Percentiles rank a stretch among this genome's conserved stretches.
Evolutionary conservation across 2,329 filamentous ascomycete genomes (phyloP).

Genomic region (Pyrenophora tritici-repentis): DNA sequence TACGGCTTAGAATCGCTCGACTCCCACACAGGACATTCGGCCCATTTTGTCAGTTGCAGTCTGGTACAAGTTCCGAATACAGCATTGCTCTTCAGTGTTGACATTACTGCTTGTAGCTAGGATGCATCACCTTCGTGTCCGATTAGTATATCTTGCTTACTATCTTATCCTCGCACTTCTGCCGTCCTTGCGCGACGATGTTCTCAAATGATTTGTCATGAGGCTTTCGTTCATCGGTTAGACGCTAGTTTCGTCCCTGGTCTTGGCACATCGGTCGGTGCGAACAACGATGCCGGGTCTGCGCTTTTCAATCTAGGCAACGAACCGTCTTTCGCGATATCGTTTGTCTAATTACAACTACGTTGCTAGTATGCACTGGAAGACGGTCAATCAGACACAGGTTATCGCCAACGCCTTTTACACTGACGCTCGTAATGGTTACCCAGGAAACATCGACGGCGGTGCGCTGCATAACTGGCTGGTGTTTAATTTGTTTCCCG

Average conservation of each 20-base stretch:
- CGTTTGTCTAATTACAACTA: slow-evolving; percentile 27
- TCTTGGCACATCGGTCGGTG: slow-evolving; percentile 26
- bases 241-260: slow-evolving; percentile 49
- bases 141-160: slow-evolving; percentile 57
- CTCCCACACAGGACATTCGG: slow-evolving; percentile 33
- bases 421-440: slow-evolving; percentile 32
- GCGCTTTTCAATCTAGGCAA: slow-evolving; percentile 33
- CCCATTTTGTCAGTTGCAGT: slow-evolving; percentile 37
- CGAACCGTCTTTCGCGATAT: slow-evolving; percentile 34
- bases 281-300: slow-evolving; percentile 16
- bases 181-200: slow-evolving; percentile 42
- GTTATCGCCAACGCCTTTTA: slow-evolving; percentile 44
- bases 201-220: slow-evolving; percentile 40
- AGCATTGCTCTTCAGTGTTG: slow-evolving; percentile 32
- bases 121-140: slow-evolving; percentile 4
- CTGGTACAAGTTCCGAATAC: slow-evolving; percentile 44
- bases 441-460: slow-evolving; percentile 49
- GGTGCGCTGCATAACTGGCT: slow-evolving; percentile 54
- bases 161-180: slow-evolving; percentile 52
- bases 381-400: slow-evolving; percentile 22
- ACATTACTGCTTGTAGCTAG: slow-evolving; percentile 11
- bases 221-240: slow-evolving; percentile 52
- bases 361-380: slow-evolving; percentile 8
- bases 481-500: slow-evolving; percentile 51
- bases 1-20: slow-evolving; percentile 35